Base-by-base conservation (phyloP, 768 basidiomycete species). In the Tubosaeta sp. region DNA sequence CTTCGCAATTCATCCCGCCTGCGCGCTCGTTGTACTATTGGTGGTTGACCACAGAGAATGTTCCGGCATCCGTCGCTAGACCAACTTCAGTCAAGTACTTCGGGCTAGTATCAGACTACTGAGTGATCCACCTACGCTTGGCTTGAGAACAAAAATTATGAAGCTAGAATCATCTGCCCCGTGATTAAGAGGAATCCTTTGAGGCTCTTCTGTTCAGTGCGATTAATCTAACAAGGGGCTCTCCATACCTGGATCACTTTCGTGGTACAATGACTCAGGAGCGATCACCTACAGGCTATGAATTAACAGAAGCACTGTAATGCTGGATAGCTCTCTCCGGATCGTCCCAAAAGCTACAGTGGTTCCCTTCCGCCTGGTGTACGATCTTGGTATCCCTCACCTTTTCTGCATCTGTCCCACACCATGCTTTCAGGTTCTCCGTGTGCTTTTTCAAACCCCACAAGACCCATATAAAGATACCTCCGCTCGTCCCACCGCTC, bases 261-360 rank as follows among this genome's bases (percentile, higher is more conserved):
- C n/a, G n/a, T n/a, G n/a, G n/a, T n/a, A n/a, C n/a, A n/a, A n/a
- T n/a, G n/a, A n/a, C n/a, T n/a, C n/a, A n/a, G n/a, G n/a, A n/a
- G n/a, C n/a, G n/a, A n/a, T n/a, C n/a, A n/a, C n/a, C n/a, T n/a
- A n/a, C n/a, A n/a, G n/a, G n/a, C 38, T 48, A 52, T 51, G 59
- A 38, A 18, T 41, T 50, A 31, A 64, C 59, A 6, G 53, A 22
- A 2, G 3, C 19, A 11, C 13, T 31, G 19, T 51, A 62, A n/a
- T 60, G 56, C 27, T 56, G 35, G n/a, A 65, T 54, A 18, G 62
- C 53, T 41, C 47, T 55, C 53, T 62, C 51, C 11, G 63, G 61
- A 6, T 61, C 47, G 0, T 62, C 60, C 61, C 59, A 62, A 41
- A 65, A 62, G n/a, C 55, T 18, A 19, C 61, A 62, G 45, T 62